phyloP scores from a whole-genome alignment of 148 eudicot species.

The Rhododendron ferrugineum region DNA sequence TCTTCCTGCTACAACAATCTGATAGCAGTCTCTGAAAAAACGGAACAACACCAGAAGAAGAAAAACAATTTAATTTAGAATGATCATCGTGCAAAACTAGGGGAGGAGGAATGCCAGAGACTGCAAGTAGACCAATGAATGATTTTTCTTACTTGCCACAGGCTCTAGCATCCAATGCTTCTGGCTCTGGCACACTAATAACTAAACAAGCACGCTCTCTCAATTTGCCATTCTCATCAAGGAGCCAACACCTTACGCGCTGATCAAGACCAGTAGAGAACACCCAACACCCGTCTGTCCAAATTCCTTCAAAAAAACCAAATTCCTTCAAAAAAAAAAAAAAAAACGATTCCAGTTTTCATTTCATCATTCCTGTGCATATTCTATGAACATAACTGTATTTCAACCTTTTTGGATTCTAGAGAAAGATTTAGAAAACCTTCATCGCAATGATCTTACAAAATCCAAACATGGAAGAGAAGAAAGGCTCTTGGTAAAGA shows the following conservation, averaged over 20 bases:
- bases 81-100: not conserved
- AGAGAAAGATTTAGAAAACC: not conserved
- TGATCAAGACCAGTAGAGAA: constrained; percentile 98
- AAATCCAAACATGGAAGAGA: not conserved
- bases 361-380: not conserved
- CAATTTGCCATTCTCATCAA: constrained; percentile 39
- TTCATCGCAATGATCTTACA: not conserved
- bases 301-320: constrained; percentile 83
- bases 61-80: not conserved
- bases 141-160: constrained; percentile 47
- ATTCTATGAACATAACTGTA: not conserved
- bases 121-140: not conserved
- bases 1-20: constrained; percentile 84
- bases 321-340: constrained; percentile 52
- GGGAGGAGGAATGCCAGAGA: not conserved
- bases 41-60: constrained; percentile 4
- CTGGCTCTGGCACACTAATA: constrained; percentile 94
- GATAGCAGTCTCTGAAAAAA: constrained; percentile 58
- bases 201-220: constrained; percentile 54
- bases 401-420: not conserved
- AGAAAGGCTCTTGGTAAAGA: not conserved
- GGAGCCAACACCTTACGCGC: constrained; percentile 82
- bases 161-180: constrained; percentile 73
- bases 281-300: constrained; percentile 88
- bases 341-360: constrained; percentile 9